These are phyloP conservation scores for Prunus salicina DNA, from an alignment of 306 rosid species.

Conservation along the genomic window DNA sequence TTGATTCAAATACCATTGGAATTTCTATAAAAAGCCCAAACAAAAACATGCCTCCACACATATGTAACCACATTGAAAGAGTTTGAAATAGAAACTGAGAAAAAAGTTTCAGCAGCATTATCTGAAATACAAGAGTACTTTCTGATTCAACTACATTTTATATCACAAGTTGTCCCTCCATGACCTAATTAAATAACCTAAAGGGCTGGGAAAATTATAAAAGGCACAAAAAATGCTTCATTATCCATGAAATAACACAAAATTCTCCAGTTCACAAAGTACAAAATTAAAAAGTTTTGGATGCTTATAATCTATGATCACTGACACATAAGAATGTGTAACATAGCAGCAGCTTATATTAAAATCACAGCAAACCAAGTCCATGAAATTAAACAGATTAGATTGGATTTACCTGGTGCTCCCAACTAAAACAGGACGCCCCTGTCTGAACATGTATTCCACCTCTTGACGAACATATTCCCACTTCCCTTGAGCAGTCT, in stretches of 20 bases:
- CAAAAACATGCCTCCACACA: not conserved
- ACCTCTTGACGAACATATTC: conserved; percentile 89
- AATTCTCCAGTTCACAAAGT: not conserved
- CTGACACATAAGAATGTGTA: not conserved
- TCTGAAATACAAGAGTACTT: not conserved
- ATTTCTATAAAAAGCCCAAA: not conserved
- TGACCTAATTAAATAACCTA: not conserved
- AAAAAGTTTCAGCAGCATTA: not conserved
- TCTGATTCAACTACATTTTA: not conserved
- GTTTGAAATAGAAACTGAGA: not conserved
- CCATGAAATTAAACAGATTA: not conserved
- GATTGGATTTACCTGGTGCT: conserved; percentile 71
- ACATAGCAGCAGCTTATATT: not conserved
- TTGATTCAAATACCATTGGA: not conserved
- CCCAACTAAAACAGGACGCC: conserved; percentile 96
- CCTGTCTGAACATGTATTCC: conserved; percentile 82
- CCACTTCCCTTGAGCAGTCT: conserved; percentile 98
- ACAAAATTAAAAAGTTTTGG: not conserved
- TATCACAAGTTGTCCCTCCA: not conserved
- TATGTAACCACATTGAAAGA: not conserved
- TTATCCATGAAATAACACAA: not conserved
- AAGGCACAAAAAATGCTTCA: not conserved
- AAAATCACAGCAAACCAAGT: not conserved
- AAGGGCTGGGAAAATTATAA: not conserved
- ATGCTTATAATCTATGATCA: not conserved